Evolutionary conservation across 495 filamentous ascomycete genomes (phyloP), one percentile per base, ranked within the genome.

Genomic region (Penicillium fimorum): DNA sequence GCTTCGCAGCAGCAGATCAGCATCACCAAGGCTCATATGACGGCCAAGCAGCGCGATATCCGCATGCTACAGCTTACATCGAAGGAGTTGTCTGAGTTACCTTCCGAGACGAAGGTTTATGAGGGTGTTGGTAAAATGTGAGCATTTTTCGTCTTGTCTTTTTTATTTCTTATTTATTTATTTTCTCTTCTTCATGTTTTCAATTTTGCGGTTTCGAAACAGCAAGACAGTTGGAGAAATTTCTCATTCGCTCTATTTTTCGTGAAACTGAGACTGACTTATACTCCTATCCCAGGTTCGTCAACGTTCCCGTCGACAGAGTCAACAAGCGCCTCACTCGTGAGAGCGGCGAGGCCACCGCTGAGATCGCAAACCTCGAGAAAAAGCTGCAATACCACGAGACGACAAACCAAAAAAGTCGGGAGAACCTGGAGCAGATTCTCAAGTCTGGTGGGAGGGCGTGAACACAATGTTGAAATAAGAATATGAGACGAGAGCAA

Each of bases 101-200:
- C 93, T n/a, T 75, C 81, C 37, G 82, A 86, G 38, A 96, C 92
- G 1, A 85, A 84, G 18, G 85, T 96, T 10, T 98, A 97, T 61
- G 93, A 97, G 70, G 93, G 93, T 2, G 88, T 97, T 5, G 94
- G 94, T 22, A 97, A 96, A 78, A 97, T 98, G 94, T 96, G 70
- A 68, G 88, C 71, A 41, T 18, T 44, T 15, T 51, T 53, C 20
- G 33, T 54, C 30, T 44, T 11, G 22, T 22, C 18, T 49, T 57
- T 55, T 52, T 45, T 25, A 11, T 13, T 18, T 54, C 32, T 24
- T 4, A 5, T 33, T 17, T 25, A 13, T 13, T 56, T 20, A 24
- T 30, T 22, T 15, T n/a, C 32, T 13, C 20, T 7, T 4, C 3
- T 18, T 22, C 17, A 15, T 41, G 47, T 50, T 43, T 10, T 43